phyloP scores from a whole-genome alignment of 2,329 filamentous ascomycete species.

The Zalaria obscura region DNA sequence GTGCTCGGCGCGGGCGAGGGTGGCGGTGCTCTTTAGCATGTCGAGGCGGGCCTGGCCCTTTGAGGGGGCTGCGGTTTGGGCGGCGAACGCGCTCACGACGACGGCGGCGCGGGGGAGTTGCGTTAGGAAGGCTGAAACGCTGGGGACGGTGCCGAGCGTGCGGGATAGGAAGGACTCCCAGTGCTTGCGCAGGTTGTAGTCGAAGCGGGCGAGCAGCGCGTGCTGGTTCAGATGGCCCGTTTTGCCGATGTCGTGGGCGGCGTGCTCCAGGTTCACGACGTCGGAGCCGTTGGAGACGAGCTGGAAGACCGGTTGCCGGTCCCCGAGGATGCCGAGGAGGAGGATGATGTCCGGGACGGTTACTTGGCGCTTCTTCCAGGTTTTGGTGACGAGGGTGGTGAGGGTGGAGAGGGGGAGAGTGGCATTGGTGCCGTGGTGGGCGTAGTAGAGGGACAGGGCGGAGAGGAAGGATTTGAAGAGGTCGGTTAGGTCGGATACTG shows the following conservation, averaged over 20 bases:
- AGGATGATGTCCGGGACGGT: slow-evolving; percentile 31
- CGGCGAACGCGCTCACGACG: slow-evolving; percentile 35
- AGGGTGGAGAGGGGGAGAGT: slow-evolving; percentile 28
- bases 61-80: slow-evolving; percentile 37
- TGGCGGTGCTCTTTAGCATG: slow-evolving; percentile 42
- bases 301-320: slow-evolving; percentile 13
- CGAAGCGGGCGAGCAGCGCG: slow-evolving; percentile 36
- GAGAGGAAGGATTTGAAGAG: slow-evolving; percentile 34
- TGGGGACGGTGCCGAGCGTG: slow-evolving; percentile 22
- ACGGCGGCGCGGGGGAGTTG: slow-evolving; percentile 43
- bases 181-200: slow-evolving; percentile 28
- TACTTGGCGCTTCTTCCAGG: slow-evolving; percentile 32
- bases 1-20: slow-evolving; percentile 17
- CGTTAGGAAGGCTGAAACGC: slow-evolving; percentile 37
- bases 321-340: slow-evolving; percentile 25
- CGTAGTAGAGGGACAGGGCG: slow-evolving; percentile 34
- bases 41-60: slow-evolving; percentile 57
- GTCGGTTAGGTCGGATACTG: slow-evolving; percentile 27
- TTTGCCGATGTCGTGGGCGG: slow-evolving; percentile 15
- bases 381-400: slow-evolving; percentile 24
- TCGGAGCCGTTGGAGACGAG: slow-evolving; percentile 28
- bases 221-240: slow-evolving; percentile 26
- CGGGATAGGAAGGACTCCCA: slow-evolving; percentile 27
- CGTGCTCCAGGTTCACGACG: slow-evolving; percentile 27
- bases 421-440: slow-evolving; percentile 32